A percentile compares a stretch with the other conserved stretches of the same genome.
Conservation (phyloP, 2,329 filamentous ascomycete genomes). For the Aspergillus hortae region DNA sequence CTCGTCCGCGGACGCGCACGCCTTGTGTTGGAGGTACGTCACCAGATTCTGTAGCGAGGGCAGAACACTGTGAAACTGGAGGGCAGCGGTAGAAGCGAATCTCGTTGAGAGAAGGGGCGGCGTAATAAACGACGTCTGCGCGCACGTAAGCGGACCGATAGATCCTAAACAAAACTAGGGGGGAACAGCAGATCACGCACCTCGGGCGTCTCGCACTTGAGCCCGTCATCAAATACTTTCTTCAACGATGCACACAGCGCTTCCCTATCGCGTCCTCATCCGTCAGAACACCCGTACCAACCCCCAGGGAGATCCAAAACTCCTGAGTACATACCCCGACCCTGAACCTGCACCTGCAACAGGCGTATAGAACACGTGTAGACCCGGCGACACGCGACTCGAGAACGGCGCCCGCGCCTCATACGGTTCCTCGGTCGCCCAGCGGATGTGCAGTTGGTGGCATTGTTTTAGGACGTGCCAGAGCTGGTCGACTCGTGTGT, state of each 20-base stretch:
- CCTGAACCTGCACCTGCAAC: neutral
- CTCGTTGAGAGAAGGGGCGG: constrained; percentile 55
- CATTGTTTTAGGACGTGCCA: constrained; percentile 59
- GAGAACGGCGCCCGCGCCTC: constrained; percentile 65
- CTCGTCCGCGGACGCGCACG: constrained; percentile 51
- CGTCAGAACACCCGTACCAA: neutral
- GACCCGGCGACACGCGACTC: constrained; percentile 71
- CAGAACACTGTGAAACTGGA: constrained; percentile 69
- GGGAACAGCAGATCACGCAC: constrained; percentile 29
- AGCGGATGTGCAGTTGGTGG: constrained; percentile 74
- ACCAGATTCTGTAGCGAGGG: constrained; percentile 55
- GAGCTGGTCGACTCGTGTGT: constrained; percentile 42
- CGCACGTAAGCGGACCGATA: constrained; percentile 22
- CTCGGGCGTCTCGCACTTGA: constrained; percentile 54
- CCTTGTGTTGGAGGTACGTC: constrained; percentile 48
- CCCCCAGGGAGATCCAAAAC: constrained; percentile 26
- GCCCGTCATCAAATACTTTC: constrained; percentile 50
- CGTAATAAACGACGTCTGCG: constrained; percentile 54
- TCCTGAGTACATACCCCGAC: constrained; percentile 1
- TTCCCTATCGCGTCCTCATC: constrained; percentile 32
- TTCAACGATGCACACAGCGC: constrained; percentile 59
- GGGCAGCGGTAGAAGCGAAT: constrained; percentile 60
- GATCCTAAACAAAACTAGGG: neutral
- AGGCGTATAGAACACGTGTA: constrained; percentile 75
- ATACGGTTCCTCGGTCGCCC: constrained; percentile 61